phyloP scores from a whole-genome alignment of 2,329 filamentous ascomycete species.

The Calonectria pseudoturangicola region DNA sequence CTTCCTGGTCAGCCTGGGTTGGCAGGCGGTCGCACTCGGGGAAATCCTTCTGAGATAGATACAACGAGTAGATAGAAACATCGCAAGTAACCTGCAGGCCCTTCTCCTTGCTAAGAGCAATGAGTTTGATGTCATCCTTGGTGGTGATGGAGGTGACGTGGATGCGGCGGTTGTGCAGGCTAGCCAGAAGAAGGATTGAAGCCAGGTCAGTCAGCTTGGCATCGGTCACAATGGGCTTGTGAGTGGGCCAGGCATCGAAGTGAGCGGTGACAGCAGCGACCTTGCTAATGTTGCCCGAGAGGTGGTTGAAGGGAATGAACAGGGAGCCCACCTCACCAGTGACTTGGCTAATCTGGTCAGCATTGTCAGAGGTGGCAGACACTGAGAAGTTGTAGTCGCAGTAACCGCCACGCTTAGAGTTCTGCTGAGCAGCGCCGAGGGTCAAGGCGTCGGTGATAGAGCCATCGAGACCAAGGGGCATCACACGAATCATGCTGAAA shows the following conservation, averaged over 20 bases:
- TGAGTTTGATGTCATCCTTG: constrained; percentile 84
- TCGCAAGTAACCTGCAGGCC: constrained; percentile 89
- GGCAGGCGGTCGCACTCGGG: constrained; percentile 81
- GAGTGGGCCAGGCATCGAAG: constrained; percentile 85
- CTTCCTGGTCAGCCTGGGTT: constrained; percentile 80
- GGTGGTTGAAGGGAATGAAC: constrained; percentile 88
- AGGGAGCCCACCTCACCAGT: constrained; percentile 85
- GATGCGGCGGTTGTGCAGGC: constrained; percentile 85
- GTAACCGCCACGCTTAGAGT: constrained; percentile 79
- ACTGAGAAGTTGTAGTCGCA: constrained; percentile 90
- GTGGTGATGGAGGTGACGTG: constrained; percentile 89
- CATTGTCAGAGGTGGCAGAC: constrained; percentile 82
- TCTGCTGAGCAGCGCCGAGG: constrained; percentile 83
- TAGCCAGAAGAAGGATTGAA: constrained; percentile 86
- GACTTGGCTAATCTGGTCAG: constrained; percentile 83
- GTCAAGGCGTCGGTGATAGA: constrained; percentile 83
- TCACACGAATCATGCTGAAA: constrained; percentile 87
- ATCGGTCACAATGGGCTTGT: constrained; percentile 88
- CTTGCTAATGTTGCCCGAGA: constrained; percentile 89
- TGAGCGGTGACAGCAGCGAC: constrained; percentile 86
- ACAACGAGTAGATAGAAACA: constrained; percentile 86
- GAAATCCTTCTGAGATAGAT: constrained; percentile 82
- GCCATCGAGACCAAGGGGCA: constrained; percentile 83
- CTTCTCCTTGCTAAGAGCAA: constrained; percentile 86
- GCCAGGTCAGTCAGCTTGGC: constrained; percentile 87